These are phyloP conservation scores for Tagetes patula DNA, from an alignment of 129 eudicot genomes.

Conservation along the genomic window DNA sequence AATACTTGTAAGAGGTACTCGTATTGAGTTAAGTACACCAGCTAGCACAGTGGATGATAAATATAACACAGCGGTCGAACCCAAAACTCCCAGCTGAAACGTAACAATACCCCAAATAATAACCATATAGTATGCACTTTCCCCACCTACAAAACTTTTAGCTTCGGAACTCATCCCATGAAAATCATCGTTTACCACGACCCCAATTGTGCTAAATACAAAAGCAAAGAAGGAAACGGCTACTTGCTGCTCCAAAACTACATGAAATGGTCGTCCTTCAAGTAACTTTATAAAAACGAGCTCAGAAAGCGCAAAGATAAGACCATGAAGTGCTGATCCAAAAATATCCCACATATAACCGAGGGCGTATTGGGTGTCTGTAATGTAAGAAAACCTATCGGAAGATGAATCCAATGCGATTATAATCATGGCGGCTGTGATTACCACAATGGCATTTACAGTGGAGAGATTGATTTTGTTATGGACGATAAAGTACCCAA, in stretches of 20 bases:
- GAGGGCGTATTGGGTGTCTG: conserved; percentile 52
- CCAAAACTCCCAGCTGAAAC: conserved; percentile 81
- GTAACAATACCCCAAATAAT: conserved; percentile 73
- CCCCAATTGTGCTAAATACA: conserved; percentile 71
- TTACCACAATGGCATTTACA: conserved; percentile 67
- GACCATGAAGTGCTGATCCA: conserved; percentile 88
- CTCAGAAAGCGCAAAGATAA: conserved; percentile 90
- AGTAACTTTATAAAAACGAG: conserved; percentile 62
- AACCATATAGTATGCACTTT: conserved; percentile 52
- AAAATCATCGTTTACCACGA: conserved; percentile 51
- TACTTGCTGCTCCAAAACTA: conserved; percentile 86
- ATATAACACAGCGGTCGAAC: conserved; percentile 67
- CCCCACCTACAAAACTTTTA: conserved; percentile 66
- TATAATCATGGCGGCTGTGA: conserved; percentile 82
- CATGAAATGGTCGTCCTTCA: conserved; percentile 74
- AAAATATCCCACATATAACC: conserved; percentile 79
- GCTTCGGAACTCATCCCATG: conserved; percentile 62
- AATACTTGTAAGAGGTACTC: conserved; percentile 86
- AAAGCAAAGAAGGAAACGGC: conserved; percentile 84
- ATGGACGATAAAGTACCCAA: conserved; percentile 67
- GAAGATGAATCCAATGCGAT: conserved; percentile 82
- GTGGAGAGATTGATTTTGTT: conserved; percentile 71
- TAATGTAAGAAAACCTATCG: conserved; percentile 54
- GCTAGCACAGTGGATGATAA: conserved; percentile 85
- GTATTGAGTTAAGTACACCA: conserved; percentile 77